Base-by-base conservation (phyloP, 768 basidiomycete genomes). In the Crassisporium funariophilum region DNA sequence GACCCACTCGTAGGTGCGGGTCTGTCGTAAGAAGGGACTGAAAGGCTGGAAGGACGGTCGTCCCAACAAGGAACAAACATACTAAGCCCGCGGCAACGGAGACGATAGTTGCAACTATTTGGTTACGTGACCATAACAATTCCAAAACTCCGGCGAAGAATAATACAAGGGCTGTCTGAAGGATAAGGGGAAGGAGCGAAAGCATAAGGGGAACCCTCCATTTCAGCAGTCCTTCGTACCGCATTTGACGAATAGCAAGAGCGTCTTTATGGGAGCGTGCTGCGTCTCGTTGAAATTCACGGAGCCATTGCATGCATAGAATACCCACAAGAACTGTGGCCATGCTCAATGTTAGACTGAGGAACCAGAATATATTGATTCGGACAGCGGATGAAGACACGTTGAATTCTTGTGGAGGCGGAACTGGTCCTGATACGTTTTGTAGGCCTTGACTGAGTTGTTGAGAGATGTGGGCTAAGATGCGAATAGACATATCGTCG, bases 91-190 rank as follows among this genome's bases (percentile, higher is more conserved):
- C 48, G n/a, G 53, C 47, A 20, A 44, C 31, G 16, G 52, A 48
- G 24, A 62, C 41, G 13, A 48, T 35, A 8, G 41, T 34, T 1
- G 64, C 62, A 13, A 65, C 55, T 5, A 43, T 33, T 3, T 13
- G 27, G 40, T 56, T 52, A 9, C 52, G 38, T 2, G 54, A 29
- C 61, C 59, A 61, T 20, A 64, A 41, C 3, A 64, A 43, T 16
- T 62, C 59, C n/a, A 66, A 39, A 9, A 66, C 23, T 2, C 63
- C 63, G 5, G 54, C 55, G 19, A 64, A 64, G 41, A 66, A 66
- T 13, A 66, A 54, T 3, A 64, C 50, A 11, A 66, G 39, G 1
- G 64, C 49, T 2, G 49, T n/a, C 39, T 64, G 63, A 7, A 66
- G 50, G 1, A 64, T 44, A n/a, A 66, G 44, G 7, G 64, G 63